Evolutionary conservation across 345 rosid species (phyloP).

Genomic region (Kandelia obovata): DNA sequence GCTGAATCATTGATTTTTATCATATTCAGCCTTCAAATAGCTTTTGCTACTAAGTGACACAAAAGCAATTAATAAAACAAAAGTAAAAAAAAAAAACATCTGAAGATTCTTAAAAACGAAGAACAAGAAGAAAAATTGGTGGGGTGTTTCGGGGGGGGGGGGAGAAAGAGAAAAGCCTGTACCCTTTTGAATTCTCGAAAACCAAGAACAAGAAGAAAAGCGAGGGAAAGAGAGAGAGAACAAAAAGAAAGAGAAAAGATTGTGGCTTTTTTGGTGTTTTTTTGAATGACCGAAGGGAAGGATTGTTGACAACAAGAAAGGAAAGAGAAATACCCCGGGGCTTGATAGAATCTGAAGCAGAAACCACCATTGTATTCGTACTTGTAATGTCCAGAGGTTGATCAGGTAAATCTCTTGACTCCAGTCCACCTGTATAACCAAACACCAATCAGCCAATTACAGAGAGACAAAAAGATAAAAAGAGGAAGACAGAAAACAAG

Average conservation of each 20-base stretch:
- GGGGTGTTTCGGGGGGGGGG: too few relatives aligned
- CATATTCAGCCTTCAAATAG: too few relatives aligned
- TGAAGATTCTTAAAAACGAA: neutral
- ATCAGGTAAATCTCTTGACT: neutral
- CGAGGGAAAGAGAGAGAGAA: neutral
- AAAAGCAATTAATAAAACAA: too few relatives aligned
- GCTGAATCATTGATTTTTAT: too few relatives aligned
- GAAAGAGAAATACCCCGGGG: conserved; percentile 42
- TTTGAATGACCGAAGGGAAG: neutral
- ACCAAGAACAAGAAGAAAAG: neutral
- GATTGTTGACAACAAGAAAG: neutral
- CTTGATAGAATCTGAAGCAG: conserved; percentile 39
- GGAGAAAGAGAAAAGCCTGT: too few relatives aligned
- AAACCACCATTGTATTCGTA: conserved; percentile 22
- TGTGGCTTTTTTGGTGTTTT: too few relatives aligned
- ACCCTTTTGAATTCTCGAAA: neutral
- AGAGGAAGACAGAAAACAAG: too few relatives aligned
- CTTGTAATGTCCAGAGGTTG: conserved; percentile 11
- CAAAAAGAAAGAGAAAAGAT: conserved; percentile 7
- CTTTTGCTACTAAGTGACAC: too few relatives aligned
- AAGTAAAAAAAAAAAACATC: too few relatives aligned
- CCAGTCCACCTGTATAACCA: too few relatives aligned
- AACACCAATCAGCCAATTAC: too few relatives aligned
- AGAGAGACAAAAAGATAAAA: too few relatives aligned
- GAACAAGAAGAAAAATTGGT: neutral